Conservation (phyloP, 1,284 basidiomycete genomes). For the Heterobasidion annosum region DNA sequence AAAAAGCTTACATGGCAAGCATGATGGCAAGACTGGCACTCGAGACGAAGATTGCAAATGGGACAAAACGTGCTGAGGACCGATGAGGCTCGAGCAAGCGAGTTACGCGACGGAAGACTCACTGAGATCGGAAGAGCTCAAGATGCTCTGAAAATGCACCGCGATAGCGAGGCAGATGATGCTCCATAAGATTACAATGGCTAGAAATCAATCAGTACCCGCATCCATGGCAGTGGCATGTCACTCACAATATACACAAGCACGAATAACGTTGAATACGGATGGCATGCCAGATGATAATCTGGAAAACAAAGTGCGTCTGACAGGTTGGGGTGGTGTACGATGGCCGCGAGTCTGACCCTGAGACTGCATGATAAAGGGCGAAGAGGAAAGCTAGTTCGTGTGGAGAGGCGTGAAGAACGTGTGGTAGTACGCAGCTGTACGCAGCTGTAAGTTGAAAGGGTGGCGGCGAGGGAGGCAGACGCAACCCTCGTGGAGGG, state of each 20-base stretch:
- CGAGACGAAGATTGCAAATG: slow-evolving; percentile 74
- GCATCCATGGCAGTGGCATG: neutral
- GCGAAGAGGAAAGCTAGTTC: slow-evolving; percentile 6
- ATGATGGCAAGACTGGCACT: slow-evolving; percentile 58
- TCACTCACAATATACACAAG: slow-evolving; percentile 50
- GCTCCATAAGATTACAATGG: slow-evolving; percentile 58
- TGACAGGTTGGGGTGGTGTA: slow-evolving; percentile 18
- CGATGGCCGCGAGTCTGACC: slow-evolving; percentile 6
- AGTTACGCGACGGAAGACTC: slow-evolving; percentile 19
- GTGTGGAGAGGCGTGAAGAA: slow-evolving; percentile 8
- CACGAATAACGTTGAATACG: slow-evolving; percentile 56
- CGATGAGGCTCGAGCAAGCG: slow-evolving; percentile 1
- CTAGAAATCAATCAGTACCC: slow-evolving; percentile 23
- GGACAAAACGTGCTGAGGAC: slow-evolving; percentile 66
- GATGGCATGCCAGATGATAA: slow-evolving; percentile 31
- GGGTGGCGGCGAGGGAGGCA: neutral
- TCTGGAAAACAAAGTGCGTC: slow-evolving; percentile 16
- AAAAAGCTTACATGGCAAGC: slow-evolving; percentile 45
- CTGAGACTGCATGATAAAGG: slow-evolving; percentile 1
- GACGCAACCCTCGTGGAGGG: slow-evolving; percentile 3
- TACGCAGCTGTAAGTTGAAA: neutral
- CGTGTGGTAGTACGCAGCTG: neutral
- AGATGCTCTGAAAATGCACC: slow-evolving; percentile 59
- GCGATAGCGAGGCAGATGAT: slow-evolving; percentile 69
- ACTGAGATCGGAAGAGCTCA: slow-evolving; percentile 73